These are phyloP conservation scores for Clarireedia homoeocarpa DNA, from an alignment of 2,329 filamentous ascomycete genomes.

Conservation along the genomic window DNA sequence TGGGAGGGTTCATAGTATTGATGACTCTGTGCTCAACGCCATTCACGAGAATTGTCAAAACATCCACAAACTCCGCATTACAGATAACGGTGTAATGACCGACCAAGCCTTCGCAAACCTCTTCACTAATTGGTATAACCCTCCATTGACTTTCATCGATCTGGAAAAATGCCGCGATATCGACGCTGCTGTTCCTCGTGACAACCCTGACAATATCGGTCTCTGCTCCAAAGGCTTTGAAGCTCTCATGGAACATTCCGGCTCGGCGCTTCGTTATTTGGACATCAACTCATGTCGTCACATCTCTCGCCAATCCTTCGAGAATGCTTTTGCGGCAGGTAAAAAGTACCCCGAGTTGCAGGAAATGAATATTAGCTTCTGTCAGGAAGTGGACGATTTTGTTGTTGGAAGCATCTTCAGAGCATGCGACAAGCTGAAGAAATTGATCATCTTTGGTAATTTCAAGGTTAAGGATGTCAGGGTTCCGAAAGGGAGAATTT, in stretches of 20 bases:
- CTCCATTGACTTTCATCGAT: conserved; percentile 62
- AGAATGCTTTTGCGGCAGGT: conserved; percentile 58
- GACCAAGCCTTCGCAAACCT: conserved; percentile 66
- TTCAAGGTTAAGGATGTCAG: conserved; percentile 50
- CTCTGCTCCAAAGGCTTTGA: conserved; percentile 69
- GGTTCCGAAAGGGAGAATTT: conserved; percentile 47
- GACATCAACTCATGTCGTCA: conserved; percentile 82
- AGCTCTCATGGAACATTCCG: conserved; percentile 80
- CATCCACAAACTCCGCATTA: conserved; percentile 72
- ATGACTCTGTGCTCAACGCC: conserved; percentile 61
- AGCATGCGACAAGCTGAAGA: conserved; percentile 51
- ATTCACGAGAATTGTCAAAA: conserved; percentile 63
- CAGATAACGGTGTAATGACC: conserved; percentile 66
- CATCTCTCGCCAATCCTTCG: conserved; percentile 64
- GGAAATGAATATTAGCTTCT: conserved; percentile 73
- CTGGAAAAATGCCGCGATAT: conserved; percentile 70
- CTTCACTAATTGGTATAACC: conserved; percentile 71
- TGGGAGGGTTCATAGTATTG: conserved; percentile 55
- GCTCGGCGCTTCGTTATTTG: conserved; percentile 53
- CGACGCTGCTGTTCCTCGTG: conserved; percentile 61
- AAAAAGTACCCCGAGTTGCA: conserved; percentile 59
- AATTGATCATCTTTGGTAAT: conserved; percentile 57
- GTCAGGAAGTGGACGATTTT: conserved; percentile 57
- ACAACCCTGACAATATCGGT: conserved; percentile 59
- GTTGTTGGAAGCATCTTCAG: conserved; percentile 57